phyloP scores from a whole-genome alignment of 164 flowering plant species.

The Berberis vulgaris region DNA sequence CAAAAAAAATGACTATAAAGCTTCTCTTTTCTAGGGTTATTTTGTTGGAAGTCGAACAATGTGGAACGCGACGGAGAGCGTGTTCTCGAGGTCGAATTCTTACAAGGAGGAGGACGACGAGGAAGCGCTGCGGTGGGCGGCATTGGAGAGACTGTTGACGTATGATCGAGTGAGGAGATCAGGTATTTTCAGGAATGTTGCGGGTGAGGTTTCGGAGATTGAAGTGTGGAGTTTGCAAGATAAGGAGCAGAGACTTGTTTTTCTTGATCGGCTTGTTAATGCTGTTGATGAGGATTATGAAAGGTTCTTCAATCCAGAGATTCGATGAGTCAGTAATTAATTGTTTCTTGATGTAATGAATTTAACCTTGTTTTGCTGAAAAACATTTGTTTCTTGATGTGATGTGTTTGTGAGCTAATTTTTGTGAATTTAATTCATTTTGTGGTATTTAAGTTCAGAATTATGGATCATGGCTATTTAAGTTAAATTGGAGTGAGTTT shows the following conservation, averaged over 20 bases:
- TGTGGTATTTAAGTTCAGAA: no score
- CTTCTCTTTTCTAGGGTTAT: no score
- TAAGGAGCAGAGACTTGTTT: conserved; percentile 47
- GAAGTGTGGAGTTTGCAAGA: conserved; percentile 39
- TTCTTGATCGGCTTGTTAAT: conserved; percentile 51
- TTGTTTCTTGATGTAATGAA: no score
- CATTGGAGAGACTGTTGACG: conserved; percentile 83
- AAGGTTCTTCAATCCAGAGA: conserved; percentile 48
- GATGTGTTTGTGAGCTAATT: no score
- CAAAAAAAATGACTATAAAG: no score
- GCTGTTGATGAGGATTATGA: conserved; percentile 55
- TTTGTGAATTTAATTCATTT: no score
- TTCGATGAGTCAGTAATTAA: conserved; percentile 78
- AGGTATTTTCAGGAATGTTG: conserved; percentile 60
- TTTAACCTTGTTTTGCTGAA: no score
- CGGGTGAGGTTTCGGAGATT: conserved; percentile 56
- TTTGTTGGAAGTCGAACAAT: conserved; percentile 22
- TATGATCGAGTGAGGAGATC: conserved; percentile 58
- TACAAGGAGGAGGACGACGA: conserved; percentile 52
- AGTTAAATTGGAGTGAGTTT: no score
- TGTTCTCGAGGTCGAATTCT: conserved; percentile 51
- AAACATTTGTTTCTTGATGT: no score
- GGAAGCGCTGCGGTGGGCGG: conserved; percentile 90
- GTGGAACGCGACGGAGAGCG: conserved; percentile 79
- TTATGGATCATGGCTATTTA: no score